Conservation (phyloP, 257 asterid genomes). For the Pogostemon cablin region DNA sequence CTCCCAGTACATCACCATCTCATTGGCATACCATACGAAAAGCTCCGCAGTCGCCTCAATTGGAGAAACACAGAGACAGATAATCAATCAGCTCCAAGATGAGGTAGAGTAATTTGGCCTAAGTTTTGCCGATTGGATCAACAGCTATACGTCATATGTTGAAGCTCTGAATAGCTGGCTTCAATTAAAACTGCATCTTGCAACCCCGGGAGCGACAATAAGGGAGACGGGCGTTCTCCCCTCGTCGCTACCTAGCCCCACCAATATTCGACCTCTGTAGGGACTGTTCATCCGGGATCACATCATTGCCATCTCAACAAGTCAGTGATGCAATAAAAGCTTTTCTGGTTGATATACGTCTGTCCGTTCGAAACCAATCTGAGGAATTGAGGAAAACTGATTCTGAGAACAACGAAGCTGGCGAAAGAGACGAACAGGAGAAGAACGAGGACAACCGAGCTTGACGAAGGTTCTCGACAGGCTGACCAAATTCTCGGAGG, state of each 20-base stretch:
- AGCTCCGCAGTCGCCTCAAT: constrained; percentile 45
- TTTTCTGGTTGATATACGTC: constrained; percentile 59
- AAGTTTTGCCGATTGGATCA: constrained; percentile 92
- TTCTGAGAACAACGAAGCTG: constrained; percentile 36
- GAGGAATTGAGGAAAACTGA: constrained; percentile 47
- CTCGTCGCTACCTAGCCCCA: constrained; percentile 81
- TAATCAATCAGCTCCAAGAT: constrained; percentile 71
- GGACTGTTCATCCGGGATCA: constrained; percentile 85
- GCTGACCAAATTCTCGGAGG: constrained; percentile 87
- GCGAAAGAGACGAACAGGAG: constrained; percentile 37
- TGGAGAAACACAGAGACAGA: constrained; percentile 75
- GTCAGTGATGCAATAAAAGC: constrained; percentile 75
- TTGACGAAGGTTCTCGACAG: constrained; percentile 79
- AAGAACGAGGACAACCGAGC: constrained; percentile 53
- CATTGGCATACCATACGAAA: constrained; percentile 88
- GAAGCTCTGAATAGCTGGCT: constrained; percentile 93
- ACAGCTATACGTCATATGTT: constrained; percentile 79
- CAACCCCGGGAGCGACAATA: constrained; percentile 77
- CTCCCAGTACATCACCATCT: constrained; percentile 89
- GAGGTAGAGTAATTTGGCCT: constrained; percentile 94
- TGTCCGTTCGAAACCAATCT: constrained; percentile 33
- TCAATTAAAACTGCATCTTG: constrained; percentile 71
- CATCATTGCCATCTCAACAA: constrained; percentile 84
- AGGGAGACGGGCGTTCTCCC: constrained; percentile 86
- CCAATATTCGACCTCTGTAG: constrained; percentile 78